These are phyloP conservation scores for Flaveria ramosissima DNA, from an alignment of 129 eudicot species.

Conservation along the genomic window DNA sequence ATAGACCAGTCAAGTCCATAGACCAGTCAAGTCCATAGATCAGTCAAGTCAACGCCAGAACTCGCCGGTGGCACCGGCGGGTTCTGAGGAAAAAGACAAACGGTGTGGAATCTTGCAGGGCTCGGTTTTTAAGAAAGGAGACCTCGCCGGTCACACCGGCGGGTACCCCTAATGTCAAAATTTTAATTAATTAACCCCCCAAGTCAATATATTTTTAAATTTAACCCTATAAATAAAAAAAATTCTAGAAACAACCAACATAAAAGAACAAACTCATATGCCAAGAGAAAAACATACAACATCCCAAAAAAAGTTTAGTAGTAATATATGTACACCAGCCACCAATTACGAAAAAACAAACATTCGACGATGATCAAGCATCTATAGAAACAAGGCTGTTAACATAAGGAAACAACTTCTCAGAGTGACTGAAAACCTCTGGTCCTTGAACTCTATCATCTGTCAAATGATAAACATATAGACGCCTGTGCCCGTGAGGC, in stretches of 20 bases:
- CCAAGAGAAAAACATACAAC: background rate
- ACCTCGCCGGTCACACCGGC: too few species aligned
- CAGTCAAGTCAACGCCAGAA: too few species aligned
- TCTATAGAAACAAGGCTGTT: slow-evolving; percentile 48
- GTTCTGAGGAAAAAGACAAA: too few species aligned
- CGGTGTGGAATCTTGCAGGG: too few species aligned
- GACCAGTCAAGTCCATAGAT: too few species aligned
- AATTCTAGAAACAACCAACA: slow-evolving; percentile 5
- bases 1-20: too few species aligned
- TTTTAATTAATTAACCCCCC: too few species aligned
- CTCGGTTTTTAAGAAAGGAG: too few species aligned
- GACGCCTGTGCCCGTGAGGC: background rate
- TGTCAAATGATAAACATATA: slow-evolving; percentile 33
- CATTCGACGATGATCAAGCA: background rate
- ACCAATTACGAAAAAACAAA: slow-evolving; percentile 18
- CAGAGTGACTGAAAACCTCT: background rate
- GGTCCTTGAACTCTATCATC: slow-evolving; percentile 29
- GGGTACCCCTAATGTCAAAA: too few species aligned
- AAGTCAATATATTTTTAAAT: too few species aligned
- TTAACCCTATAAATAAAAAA: too few species aligned
- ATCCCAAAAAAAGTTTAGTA: background rate
- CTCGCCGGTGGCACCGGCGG: too few species aligned
- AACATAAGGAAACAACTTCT: slow-evolving; percentile 48
- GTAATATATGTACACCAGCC: slow-evolving; percentile 20
- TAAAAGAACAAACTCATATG: background rate